These are phyloP conservation scores for Phytopythium chamaehyphon DNA, from an alignment of 352 stramenopile species.

Conservation along the genomic window DNA sequence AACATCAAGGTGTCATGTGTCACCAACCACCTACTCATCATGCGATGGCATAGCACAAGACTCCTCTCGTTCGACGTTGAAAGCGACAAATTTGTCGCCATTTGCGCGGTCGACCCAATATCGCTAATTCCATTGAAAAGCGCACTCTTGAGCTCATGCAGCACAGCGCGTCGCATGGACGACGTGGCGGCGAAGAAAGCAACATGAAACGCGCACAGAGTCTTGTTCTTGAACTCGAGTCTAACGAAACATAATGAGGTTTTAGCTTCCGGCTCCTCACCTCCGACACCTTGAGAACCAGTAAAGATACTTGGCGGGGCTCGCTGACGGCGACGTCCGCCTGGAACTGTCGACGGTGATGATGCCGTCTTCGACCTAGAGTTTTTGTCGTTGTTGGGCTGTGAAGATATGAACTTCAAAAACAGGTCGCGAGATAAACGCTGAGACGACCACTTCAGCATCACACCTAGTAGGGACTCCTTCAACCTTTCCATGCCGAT, in stretches of 20 bases:
- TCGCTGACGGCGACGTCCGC: slow-evolving; percentile 2
- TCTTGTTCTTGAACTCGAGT: slow-evolving; percentile 77
- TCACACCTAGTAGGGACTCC: slow-evolving; percentile 46
- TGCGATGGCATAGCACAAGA: slow-evolving; percentile 65
- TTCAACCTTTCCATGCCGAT: slow-evolving; percentile 56
- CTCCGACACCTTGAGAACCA: slow-evolving; percentile 2
- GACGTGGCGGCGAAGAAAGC: slow-evolving; percentile 82
- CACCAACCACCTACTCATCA: slow-evolving; percentile 73
- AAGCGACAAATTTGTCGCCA: slow-evolving; percentile 7
- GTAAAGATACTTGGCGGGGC: too few species aligned
- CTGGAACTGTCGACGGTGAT: neutral
- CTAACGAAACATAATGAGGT: slow-evolving; percentile 79
- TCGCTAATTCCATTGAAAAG: slow-evolving; percentile 62
- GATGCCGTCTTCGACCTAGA: slow-evolving; percentile 12
- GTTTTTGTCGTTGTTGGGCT: slow-evolving; percentile 12
- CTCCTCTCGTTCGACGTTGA: slow-evolving; percentile 7
- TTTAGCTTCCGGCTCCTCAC: slow-evolving; percentile 31
- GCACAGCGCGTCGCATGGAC: slow-evolving; percentile 54
- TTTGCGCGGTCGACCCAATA: slow-evolving; percentile 8
- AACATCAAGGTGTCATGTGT: slow-evolving; percentile 68
- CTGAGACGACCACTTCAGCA: slow-evolving; percentile 80
- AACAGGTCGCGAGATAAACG: slow-evolving; percentile 75
- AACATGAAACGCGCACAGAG: slow-evolving; percentile 71
- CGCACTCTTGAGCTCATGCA: slow-evolving; percentile 65
- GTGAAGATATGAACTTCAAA: slow-evolving; percentile 59